Base-by-base conservation (phyloP, 2,329 filamentous ascomycete genomes). In the Cryoendolithus antarcticus region DNA sequence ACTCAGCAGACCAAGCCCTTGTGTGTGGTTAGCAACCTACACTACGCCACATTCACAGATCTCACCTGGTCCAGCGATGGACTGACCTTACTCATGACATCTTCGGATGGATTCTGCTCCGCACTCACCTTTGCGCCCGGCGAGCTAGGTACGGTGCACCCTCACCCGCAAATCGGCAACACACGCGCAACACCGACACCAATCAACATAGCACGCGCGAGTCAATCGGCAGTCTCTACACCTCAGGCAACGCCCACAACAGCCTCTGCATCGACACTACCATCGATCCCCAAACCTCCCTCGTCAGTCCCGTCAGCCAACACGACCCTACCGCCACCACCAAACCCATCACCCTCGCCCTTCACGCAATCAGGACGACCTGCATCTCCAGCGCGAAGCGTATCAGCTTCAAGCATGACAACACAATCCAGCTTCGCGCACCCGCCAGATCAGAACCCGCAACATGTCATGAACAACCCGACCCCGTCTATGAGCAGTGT, bases 21-120 rank as follows among this genome's bases (percentile, higher is more conserved):
- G 29, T 94, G 86, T 57, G 74, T 96, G 30, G 89, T 98, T 35
- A 96, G 86, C 72, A 98, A 98, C 55, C 65, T 98, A 48, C 91
- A 98, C 61, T 94, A 89, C 60, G 88, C 91, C 4, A 96, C 91
- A 0, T 98, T 98, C 56, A 98, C 91, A 1, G 91, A 98, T 58
- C 66, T 98, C 43, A 82, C 86, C 28, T 98, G 91, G 91, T 82
- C 82, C 1, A 77, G 71, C 46, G 82, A 88, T 59, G 82, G 82
- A 9, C 69, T 76, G 32, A 86, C 81, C 1, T 67, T 98, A 13
- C 70, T 98, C 36, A 93, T 98, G 65, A 91, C 86, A n/a, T 98
- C 91, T 0, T 95, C 91, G 0, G 91, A 98, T 60, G 91, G 91
- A 0, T 98, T 96, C 65, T 98, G 91, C 60, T 98, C 91, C 0